Evolutionary conservation across 129 eudicot species (phyloP).

Genomic region (Apium graveolens): DNA sequence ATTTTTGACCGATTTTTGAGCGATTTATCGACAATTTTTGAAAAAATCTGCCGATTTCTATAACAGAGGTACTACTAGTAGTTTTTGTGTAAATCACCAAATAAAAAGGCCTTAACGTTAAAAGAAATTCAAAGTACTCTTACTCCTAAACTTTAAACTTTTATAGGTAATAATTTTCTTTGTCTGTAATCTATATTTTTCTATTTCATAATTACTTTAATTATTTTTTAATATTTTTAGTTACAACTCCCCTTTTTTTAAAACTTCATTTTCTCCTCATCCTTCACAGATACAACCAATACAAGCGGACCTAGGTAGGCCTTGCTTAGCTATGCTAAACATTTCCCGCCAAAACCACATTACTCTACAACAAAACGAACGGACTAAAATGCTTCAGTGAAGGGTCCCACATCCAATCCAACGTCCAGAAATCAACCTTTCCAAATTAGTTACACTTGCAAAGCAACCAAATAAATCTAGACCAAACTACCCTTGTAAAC

Average conservation of each 20-base stretch:
- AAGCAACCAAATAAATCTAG: neutral
- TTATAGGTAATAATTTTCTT: too few species aligned
- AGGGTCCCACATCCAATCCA: neutral
- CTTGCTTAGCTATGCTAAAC: neutral
- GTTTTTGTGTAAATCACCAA: neutral
- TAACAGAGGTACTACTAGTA: too few species aligned
- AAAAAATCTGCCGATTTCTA: too few species aligned
- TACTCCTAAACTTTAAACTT: too few species aligned
- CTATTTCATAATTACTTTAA: neutral
- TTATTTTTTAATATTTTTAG: neutral
- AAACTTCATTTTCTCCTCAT: too few species aligned
- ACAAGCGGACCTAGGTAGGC: too few species aligned
- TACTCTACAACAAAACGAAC: neutral
- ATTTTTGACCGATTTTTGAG: too few species aligned
- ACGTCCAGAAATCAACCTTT: neutral
- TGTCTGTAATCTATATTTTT: neutral
- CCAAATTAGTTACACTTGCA: neutral
- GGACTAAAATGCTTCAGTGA: neutral
- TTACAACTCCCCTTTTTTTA: neutral
- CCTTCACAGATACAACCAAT: neutral
- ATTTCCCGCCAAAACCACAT: slow-evolving; percentile 1
- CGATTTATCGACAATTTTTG: too few species aligned
- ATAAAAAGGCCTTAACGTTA: neutral
- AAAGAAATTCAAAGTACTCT: too few species aligned
- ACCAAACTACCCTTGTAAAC: neutral